Conservation (phyloP, 2,329 filamentous ascomycete genomes). For the Mollisiaceae sp. region DNA sequence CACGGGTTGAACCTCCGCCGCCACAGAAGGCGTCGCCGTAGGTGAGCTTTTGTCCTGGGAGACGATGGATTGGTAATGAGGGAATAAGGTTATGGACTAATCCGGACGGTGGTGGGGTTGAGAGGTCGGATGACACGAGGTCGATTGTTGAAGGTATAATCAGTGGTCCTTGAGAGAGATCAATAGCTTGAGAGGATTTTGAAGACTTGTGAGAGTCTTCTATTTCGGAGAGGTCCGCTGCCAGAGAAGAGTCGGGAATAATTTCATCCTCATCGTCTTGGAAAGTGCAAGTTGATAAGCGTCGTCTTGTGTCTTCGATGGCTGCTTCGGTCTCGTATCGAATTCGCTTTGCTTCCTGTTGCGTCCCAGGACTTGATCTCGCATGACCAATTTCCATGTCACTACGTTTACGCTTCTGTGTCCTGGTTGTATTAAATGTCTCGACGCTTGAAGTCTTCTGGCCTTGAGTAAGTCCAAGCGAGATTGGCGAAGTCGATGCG, state of each 20-base stretch:
- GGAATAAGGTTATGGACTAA: slow-evolving; percentile 29
- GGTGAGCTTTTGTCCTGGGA: slow-evolving; percentile 58
- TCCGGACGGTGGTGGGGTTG: slow-evolving; percentile 32
- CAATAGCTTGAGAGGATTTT: slow-evolving; percentile 10
- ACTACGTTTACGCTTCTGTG: slow-evolving; percentile 19
- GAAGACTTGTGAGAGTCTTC: background rate
- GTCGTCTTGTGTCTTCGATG: slow-evolving; percentile 22
- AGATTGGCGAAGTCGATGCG: background rate
- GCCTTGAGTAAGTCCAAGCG: background rate
- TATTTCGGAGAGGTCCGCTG: background rate
- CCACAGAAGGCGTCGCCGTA: slow-evolving; percentile 77
- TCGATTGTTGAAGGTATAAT: slow-evolving; percentile 16
- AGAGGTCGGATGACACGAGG: slow-evolving; percentile 27
- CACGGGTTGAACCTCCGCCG: slow-evolving; percentile 72
- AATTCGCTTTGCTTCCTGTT: slow-evolving; percentile 4
- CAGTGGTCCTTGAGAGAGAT: background rate
- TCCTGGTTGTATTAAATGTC: background rate
- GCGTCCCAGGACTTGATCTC: background rate
- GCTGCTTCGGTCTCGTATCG: slow-evolving; percentile 9
- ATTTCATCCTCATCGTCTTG: background rate
- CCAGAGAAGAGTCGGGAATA: background rate
- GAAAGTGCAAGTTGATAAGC: slow-evolving; percentile 2
- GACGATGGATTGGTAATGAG: slow-evolving; percentile 29
- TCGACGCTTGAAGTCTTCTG: background rate
- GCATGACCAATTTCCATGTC: background rate